Conservation (phyloP, 305 asterid species). For the Striga hermonthica region DNA sequence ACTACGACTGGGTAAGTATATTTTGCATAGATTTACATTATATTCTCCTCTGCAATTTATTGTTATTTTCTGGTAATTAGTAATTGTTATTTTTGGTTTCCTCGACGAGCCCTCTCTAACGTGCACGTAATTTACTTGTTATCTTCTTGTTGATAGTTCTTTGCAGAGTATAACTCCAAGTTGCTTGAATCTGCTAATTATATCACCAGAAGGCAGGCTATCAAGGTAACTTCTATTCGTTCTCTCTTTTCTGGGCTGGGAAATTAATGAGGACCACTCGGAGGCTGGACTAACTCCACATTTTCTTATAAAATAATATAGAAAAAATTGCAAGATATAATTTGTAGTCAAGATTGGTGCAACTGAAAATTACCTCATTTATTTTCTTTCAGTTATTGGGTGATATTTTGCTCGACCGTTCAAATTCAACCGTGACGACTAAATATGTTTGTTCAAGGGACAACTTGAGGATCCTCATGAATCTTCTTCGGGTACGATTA, state of each 20-base stretch:
- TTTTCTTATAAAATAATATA: neutral
- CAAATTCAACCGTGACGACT: constrained; percentile 87
- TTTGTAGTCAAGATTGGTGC: too few species aligned
- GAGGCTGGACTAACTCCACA: constrained; percentile 6
- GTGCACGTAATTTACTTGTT: constrained; percentile 17
- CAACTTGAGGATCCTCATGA: constrained; percentile 95
- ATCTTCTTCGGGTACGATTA: constrained; percentile 80
- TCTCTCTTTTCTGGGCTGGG: constrained; percentile 10
- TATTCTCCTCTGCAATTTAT: constrained; percentile 7
- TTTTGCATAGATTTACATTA: constrained; percentile 8
- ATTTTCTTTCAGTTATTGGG: constrained; percentile 38
- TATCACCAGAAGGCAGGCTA: constrained; percentile 77
- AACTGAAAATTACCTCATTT: neutral
- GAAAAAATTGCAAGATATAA: too few species aligned
- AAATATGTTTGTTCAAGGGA: constrained; percentile 86
- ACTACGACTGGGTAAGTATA: constrained; percentile 83
- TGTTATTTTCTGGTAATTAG: neutral
- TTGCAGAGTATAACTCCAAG: constrained; percentile 71
- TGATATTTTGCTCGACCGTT: constrained; percentile 72
- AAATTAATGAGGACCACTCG: neutral
- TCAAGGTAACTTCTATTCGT: constrained; percentile 46
- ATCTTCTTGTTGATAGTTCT: constrained; percentile 45
- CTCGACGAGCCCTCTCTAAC: too few species aligned
- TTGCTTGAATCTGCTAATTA: constrained; percentile 71
- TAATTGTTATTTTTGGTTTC: too few species aligned